These are phyloP conservation scores for Hypomyces rosellus DNA, from an alignment of 2,329 filamentous ascomycete genomes.

Conservation along the genomic window DNA sequence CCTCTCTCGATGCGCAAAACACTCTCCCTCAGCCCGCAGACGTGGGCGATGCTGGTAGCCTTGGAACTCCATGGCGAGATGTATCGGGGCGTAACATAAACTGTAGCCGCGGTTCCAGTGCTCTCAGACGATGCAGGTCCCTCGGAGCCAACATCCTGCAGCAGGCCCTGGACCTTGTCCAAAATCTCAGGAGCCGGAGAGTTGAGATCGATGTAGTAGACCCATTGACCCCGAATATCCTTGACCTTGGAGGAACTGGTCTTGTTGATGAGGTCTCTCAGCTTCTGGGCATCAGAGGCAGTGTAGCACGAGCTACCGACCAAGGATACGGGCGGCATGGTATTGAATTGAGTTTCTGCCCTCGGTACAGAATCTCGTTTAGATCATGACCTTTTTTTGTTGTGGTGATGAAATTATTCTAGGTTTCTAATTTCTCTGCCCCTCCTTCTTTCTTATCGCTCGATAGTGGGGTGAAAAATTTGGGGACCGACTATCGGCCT, in stretches of 20 bases:
- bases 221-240: conserved; percentile 47
- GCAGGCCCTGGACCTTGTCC: conserved; percentile 40
- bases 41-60: conserved; percentile 86
- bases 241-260: conserved; percentile 37
- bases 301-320: conserved; percentile 46
- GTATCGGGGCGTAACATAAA: conserved; percentile 74
- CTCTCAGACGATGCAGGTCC: conserved; percentile 21
- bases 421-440: conserved; percentile 10
- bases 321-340: conserved; percentile 31
- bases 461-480: conserved; percentile 17
- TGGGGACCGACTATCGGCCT: conserved; percentile 15
- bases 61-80: conserved; percentile 98
- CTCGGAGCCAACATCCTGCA: conserved; percentile 33
- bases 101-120: conserved; percentile 45
- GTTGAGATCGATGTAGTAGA: conserved; percentile 62
- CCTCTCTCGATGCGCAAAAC: conserved; percentile 81
- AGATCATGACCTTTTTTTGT: too few species aligned
- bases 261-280: conserved; percentile 40
- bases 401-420: not conserved
- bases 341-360: conserved; percentile 12
- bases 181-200: conserved; percentile 37
- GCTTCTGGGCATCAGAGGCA: conserved; percentile 36
- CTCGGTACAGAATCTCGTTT: not conserved
- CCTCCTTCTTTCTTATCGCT: conserved; percentile 16
- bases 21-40: conserved; percentile 70